Evolutionary conservation across 306 rosid genomes (phyloP).

Genomic region (Citrullus mucosospermus): DNA sequence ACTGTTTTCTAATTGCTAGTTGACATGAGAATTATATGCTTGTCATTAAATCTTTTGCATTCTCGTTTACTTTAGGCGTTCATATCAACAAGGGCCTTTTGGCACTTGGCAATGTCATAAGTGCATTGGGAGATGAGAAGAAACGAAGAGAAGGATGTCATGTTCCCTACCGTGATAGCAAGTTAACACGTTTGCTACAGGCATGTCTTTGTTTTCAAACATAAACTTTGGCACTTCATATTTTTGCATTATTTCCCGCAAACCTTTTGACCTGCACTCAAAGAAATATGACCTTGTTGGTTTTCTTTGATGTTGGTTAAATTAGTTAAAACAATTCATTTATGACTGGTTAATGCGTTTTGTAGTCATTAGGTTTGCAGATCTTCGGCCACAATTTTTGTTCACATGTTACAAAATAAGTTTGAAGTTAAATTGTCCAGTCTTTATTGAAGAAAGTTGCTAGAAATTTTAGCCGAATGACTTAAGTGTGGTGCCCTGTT

Average conservation of each 20-base stretch:
- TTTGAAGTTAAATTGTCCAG: background rate
- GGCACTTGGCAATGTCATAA: constrained; percentile 92
- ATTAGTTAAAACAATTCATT: background rate
- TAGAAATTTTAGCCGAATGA: background rate
- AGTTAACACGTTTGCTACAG: constrained; percentile 86
- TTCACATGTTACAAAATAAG: background rate
- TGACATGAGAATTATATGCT: background rate
- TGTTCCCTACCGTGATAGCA: constrained; percentile 95
- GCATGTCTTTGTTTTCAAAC: constrained; percentile 14
- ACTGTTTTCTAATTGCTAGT: background rate
- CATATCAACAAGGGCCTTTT: constrained; percentile 90
- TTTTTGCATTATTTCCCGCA: background rate
- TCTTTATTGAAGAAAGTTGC: background rate
- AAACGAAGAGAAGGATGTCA: constrained; percentile 95
- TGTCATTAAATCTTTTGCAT: background rate
- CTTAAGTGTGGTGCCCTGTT: background rate
- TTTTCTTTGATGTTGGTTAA: background rate
- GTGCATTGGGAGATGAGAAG: constrained; percentile 95
- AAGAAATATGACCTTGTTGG: background rate
- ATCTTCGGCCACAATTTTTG: background rate
- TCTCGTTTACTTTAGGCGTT: constrained; percentile 41
- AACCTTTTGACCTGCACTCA: background rate
- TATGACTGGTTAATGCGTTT: background rate
- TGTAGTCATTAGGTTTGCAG: background rate
- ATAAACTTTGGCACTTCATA: background rate